Percentiles rank a stretch among this genome's conserved stretches.
These are phyloP conservation scores for Pseudogymnoascus verrucosus DNA, from an alignment of 2,329 filamentous ascomycete genomes.

Conservation along the genomic window DNA sequence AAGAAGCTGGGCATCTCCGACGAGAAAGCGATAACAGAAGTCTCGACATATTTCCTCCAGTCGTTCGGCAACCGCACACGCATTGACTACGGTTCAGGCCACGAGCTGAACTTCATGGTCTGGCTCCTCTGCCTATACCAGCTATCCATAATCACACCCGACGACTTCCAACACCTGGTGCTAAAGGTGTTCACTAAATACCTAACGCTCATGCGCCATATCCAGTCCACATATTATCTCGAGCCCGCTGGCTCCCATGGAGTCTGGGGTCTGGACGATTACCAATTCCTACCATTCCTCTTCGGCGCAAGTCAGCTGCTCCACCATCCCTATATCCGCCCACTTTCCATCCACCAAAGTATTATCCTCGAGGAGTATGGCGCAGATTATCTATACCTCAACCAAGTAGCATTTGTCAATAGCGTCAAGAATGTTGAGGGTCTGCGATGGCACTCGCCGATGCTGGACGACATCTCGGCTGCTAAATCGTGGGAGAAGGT, in stretches of 20 bases:
- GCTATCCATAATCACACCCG: conserved; percentile 52
- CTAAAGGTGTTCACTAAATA: conserved; percentile 77
- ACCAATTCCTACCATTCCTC: conserved; percentile 92
- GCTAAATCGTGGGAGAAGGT: conserved; percentile 88
- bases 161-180: conserved; percentile 66
- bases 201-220: conserved; percentile 73
- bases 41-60: conserved; percentile 71
- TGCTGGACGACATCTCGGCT: conserved; percentile 94
- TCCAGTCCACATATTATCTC: conserved; percentile 91
- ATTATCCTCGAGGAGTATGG: conserved; percentile 81
- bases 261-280: conserved; percentile 96
- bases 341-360: conserved; percentile 75
- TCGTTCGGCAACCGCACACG: conserved; percentile 78
- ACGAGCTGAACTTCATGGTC: conserved; percentile 94
- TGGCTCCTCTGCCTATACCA: conserved; percentile 95
- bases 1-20: conserved; percentile 45
- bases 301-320: conserved; percentile 88
- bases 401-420: conserved; percentile 91
- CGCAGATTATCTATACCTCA: conserved; percentile 78
- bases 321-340: conserved; percentile 73
- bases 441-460: conserved; percentile 90
- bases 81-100: conserved; percentile 95
- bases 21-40: conserved; percentile 54
- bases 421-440: conserved; percentile 93
- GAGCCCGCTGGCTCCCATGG: conserved; percentile 95